phyloP scores from a whole-genome alignment of 2,329 filamentous ascomycete genomes.

The Stenocarpella maydis region DNA sequence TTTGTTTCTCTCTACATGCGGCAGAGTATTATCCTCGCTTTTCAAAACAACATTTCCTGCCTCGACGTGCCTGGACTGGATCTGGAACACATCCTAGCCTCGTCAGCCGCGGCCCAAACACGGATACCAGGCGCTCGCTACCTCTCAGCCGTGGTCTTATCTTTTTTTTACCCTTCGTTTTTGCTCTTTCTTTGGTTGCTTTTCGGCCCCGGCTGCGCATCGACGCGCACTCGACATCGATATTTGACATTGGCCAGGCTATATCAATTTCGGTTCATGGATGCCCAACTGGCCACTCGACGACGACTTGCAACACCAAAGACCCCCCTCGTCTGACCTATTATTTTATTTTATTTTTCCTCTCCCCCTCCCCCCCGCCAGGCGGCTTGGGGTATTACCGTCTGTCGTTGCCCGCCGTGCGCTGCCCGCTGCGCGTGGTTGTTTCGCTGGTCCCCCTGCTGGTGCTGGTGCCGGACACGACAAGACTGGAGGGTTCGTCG shows the following conservation, averaged over 20 bases:
- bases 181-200: too few relatives aligned
- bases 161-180: background rate
- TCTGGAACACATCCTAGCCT: slow-evolving; percentile 20
- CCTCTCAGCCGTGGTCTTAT: background rate
- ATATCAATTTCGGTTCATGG: slow-evolving; percentile 12
- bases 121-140: background rate
- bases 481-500: background rate
- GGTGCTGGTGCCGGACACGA: background rate
- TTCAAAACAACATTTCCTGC: background rate
- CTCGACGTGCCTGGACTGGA: slow-evolving; percentile 6
- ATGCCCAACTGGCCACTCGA: slow-evolving; percentile 4
- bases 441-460: background rate
- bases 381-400: background rate
- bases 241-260: background rate
- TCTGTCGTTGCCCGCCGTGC: background rate
- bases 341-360: background rate
- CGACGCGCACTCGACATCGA: background rate
- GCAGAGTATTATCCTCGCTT: background rate
- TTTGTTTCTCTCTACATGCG: background rate
- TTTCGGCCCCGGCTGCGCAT: slow-evolving; percentile 2
- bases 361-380: too few relatives aligned
- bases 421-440: slow-evolving; percentile 6
- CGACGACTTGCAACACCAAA: background rate
- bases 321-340: slow-evolving; percentile 4
- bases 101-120: slow-evolving; percentile 1